phyloP scores from a whole-genome alignment of 768 basidiomycete species.

The Calocybe cyanea region DNA sequence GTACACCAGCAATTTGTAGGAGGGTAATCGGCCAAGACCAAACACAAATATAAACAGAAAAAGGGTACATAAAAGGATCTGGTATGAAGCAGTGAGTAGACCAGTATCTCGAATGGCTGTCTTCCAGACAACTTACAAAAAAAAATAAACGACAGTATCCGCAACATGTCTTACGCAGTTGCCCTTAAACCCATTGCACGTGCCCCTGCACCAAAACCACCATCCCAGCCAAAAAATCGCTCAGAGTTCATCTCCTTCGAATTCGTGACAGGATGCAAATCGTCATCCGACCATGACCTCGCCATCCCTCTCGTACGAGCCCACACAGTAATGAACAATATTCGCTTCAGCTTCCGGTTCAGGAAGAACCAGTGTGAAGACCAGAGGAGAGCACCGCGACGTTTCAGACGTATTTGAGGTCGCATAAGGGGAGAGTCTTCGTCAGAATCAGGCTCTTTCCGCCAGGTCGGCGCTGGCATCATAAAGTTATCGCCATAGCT shows the following conservation, averaged over 20 bases:
- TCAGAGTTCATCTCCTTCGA: constrained; percentile 42
- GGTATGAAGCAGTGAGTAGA: background rate
- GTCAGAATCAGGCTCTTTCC: constrained; percentile 33
- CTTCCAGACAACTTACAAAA: too few relatives aligned
- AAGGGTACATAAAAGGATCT: background rate
- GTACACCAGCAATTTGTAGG: background rate
- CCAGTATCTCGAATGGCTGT: constrained; percentile 3
- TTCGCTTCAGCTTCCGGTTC: constrained; percentile 87
- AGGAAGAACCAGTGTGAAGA: constrained; percentile 97
- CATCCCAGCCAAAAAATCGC: constrained; percentile 79
- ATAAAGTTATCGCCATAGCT: constrained; percentile 33
- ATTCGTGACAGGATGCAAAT: constrained; percentile 32
- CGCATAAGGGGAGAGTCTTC: constrained; percentile 36
- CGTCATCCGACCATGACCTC: constrained; percentile 48
- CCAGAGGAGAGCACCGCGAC: constrained; percentile 85
- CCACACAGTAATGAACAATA: constrained; percentile 92
- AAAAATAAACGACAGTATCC: constrained; percentile 8
- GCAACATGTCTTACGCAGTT: constrained; percentile 5
- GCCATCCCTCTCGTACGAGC: constrained; percentile 66
- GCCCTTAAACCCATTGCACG: constrained; percentile 64
- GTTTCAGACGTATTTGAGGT: constrained; percentile 46
- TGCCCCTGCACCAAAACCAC: constrained; percentile 74
- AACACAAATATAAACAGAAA: too few relatives aligned
- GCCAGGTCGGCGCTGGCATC: constrained; percentile 37
- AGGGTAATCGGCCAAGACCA: background rate